Evolutionary conservation across 805 yeast genomes (phyloP).

Genomic region (Lipomyces sp.): DNA sequence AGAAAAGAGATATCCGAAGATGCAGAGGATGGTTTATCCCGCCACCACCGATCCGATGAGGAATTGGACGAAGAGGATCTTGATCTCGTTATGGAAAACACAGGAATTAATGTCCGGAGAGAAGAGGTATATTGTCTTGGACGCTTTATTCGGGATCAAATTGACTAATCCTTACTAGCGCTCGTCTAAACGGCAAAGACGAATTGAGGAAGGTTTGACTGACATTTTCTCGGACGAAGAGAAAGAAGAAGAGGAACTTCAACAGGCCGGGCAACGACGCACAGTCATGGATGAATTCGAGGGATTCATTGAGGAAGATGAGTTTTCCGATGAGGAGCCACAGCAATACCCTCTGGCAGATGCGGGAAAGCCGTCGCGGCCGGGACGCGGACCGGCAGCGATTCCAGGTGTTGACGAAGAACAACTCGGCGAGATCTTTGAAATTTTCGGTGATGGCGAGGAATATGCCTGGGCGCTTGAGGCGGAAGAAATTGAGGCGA

Average conservation of each 20-base stretch:
- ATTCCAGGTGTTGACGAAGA: conserved; percentile 74
- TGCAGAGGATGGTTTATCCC: conserved; percentile 25
- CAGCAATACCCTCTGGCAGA: conserved; percentile 29
- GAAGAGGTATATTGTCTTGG: not conserved
- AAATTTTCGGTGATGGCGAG: conserved; percentile 95
- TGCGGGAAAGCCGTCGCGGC: conserved; percentile 7
- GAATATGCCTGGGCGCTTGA: conserved; percentile 98
- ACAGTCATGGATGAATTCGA: conserved; percentile 78
- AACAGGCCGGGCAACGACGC: conserved; percentile 39
- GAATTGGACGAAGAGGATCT: conserved; percentile 93
- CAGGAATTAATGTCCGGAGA: conserved; percentile 60
- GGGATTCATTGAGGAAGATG: conserved; percentile 97
- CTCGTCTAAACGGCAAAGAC: conserved; percentile 47
- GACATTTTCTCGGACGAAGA: conserved; percentile 68
- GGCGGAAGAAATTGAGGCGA: conserved; percentile 71
- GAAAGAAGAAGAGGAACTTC: conserved; percentile 46
- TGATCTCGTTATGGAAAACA: conserved; percentile 86
- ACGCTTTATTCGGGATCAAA: not conserved
- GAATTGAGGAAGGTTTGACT: conserved; percentile 53
- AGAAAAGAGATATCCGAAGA: conserved; percentile 40
- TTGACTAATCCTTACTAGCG: conserved; percentile 20
- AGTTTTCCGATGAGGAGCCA: conserved; percentile 85
- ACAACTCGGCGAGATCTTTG: conserved; percentile 88
- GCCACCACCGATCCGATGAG: conserved; percentile 50
- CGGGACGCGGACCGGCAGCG: conserved; percentile 39